Conservation (phyloP, 108 stramenopile genomes). For the Conticribra guillardii region DNA sequence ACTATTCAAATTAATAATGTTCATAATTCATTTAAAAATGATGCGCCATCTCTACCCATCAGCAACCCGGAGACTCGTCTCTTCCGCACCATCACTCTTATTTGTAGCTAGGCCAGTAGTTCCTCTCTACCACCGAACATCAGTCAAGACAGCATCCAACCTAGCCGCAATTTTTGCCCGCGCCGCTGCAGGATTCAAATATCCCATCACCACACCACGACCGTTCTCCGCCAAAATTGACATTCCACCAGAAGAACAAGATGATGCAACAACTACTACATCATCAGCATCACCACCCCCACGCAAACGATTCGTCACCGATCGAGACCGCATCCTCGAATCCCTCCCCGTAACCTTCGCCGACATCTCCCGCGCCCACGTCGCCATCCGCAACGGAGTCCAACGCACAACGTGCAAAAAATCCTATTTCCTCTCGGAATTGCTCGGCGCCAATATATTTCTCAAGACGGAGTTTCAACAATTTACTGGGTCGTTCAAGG, state of each 20-base stretch:
- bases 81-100: background rate
- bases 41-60: slow-evolving; percentile 10
- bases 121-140: background rate
- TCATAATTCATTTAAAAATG: background rate
- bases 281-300: background rate
- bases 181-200: slow-evolving; percentile 21
- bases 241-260: background rate
- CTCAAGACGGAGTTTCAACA: slow-evolving; percentile 88
- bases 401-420: slow-evolving; percentile 67
- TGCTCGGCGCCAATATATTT: slow-evolving; percentile 81
- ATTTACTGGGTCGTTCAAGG: slow-evolving; percentile 97
- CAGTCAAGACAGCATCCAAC: background rate
- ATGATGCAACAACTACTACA: slow-evolving; percentile 4
- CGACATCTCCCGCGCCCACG: slow-evolving; percentile 81
- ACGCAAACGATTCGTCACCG: slow-evolving; percentile 19
- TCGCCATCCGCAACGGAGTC: slow-evolving; percentile 79
- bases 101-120: no score
- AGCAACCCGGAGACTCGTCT: background rate
- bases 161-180: slow-evolving; percentile 19
- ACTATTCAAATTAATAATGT: background rate
- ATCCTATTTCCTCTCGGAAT: slow-evolving; percentile 76
- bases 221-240: slow-evolving; percentile 15
- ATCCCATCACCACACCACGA: slow-evolving; percentile 22
- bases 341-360: slow-evolving; percentile 77
- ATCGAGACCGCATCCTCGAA: slow-evolving; percentile 34